Percentiles rank a stretch among this genome's conserved stretches.
Evolutionary conservation across 805 yeast species (phyloP).

Genomic region (Clavispora carvajalis): DNA sequence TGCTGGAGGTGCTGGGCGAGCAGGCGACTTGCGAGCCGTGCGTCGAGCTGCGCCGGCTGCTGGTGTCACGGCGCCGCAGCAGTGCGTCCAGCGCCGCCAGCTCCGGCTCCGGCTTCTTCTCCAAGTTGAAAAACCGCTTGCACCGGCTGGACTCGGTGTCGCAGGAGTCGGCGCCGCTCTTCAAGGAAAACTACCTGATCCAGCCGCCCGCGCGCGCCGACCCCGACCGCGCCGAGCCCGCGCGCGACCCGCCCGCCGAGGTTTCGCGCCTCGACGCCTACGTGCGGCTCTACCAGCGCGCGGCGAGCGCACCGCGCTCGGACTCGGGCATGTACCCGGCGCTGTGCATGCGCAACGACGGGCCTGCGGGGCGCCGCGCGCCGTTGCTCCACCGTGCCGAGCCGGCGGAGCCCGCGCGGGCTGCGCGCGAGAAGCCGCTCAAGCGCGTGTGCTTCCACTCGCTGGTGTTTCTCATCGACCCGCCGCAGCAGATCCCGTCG

Average conservation of each 20-base stretch:
- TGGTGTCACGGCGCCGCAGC: constrained; percentile 9
- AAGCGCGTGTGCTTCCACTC: constrained; percentile 41
- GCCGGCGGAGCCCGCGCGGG: neutral
- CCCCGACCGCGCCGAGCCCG: too few species aligned
- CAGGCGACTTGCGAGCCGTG: constrained; percentile 8
- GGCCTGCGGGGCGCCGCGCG: too few species aligned
- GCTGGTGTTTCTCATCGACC: constrained; percentile 44
- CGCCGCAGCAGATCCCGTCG: constrained; percentile 86
- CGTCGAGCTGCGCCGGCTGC: neutral
- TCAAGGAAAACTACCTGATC: constrained; percentile 17
- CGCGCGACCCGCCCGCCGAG: neutral
- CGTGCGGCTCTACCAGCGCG: constrained; percentile 27
- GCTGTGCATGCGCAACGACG: neutral
- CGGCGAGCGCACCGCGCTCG: constrained; percentile 1
- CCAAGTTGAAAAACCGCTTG: constrained; percentile 33
- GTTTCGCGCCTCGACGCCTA: constrained; percentile 36
- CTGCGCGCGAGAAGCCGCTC: constrained; percentile 22
- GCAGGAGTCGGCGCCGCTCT: constrained; percentile 7
- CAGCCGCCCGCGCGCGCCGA: neutral
- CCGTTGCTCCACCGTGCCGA: too few species aligned
- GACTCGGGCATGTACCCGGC: neutral
- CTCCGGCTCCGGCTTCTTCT: constrained; percentile 24
- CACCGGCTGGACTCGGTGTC: constrained; percentile 10
- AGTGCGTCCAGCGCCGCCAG: constrained; percentile 14
- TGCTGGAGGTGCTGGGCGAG: constrained; percentile 24